A percentile compares a stretch with the other conserved stretches of the same genome.
Conservation (phyloP, 176 grass and related monocot genomes). For the Oryza coarctata region DNA sequence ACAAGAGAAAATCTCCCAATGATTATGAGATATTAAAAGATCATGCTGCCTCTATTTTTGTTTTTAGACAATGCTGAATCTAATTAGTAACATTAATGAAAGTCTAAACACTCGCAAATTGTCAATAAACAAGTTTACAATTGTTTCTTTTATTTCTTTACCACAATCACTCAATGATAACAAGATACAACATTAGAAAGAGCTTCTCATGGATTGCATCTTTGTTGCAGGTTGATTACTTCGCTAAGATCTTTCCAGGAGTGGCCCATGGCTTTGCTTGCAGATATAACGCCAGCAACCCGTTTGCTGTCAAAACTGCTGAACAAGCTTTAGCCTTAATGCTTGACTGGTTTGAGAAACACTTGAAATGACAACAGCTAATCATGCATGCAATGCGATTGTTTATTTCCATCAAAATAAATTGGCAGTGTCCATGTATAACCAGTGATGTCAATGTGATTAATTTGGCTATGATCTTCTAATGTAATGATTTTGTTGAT, state of each 20-base stretch:
- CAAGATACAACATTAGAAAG: background rate
- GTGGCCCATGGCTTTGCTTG: slow-evolving; percentile 37
- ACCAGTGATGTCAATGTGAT: background rate
- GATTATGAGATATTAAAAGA: too few species aligned
- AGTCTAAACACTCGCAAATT: background rate
- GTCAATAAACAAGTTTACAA: background rate
- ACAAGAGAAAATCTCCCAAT: too few species aligned
- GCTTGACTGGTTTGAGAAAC: slow-evolving; percentile 38
- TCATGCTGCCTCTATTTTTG: too few species aligned
- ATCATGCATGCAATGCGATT: background rate
- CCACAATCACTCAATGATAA: background rate
- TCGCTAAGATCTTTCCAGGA: slow-evolving; percentile 24
- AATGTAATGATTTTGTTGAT: too few species aligned
- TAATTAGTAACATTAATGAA: too few species aligned
- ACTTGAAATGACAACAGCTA: slow-evolving; percentile 18
- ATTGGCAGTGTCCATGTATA: background rate
- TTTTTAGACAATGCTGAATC: too few species aligned
- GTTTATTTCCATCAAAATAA: background rate
- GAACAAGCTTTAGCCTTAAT: slow-evolving; percentile 4
- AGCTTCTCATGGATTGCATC: background rate
- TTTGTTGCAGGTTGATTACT: slow-evolving; percentile 38
- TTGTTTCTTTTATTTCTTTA: background rate
- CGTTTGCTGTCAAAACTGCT: slow-evolving; percentile 29
- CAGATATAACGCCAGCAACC: slow-evolving; percentile 23
- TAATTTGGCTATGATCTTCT: too few species aligned